Conservation (phyloP, 371 early-diverging fungal genomes). For the Syncephalastrum racemosum region DNA sequence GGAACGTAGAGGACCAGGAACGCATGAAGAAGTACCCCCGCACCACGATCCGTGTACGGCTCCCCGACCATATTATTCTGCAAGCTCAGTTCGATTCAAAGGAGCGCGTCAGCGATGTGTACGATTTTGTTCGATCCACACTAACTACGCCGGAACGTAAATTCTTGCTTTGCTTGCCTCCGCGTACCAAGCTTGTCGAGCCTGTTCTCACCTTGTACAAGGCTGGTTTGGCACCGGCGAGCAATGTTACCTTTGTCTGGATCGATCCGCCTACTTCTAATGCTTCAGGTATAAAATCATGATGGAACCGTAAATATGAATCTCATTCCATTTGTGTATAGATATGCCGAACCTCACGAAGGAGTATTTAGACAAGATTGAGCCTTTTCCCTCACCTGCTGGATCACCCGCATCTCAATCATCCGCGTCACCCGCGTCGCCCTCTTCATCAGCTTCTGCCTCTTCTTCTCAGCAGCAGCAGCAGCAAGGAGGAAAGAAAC, state of each 20-base stretch:
- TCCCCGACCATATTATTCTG: slow-evolving; percentile 42
- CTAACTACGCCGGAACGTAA: slow-evolving; percentile 43
- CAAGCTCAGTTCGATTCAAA: slow-evolving; percentile 45
- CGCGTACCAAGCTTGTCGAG: slow-evolving; percentile 42
- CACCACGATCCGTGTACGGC: slow-evolving; percentile 47
- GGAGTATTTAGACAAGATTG: slow-evolving; percentile 30
- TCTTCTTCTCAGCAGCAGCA: slow-evolving; percentile 10
- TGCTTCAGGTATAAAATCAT: slow-evolving; percentile 19
- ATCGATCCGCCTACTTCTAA: slow-evolving; percentile 28
- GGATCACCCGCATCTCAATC: slow-evolving; percentile 12
- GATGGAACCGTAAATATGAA: slow-evolving; percentile 8
- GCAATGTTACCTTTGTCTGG: slow-evolving; percentile 49
- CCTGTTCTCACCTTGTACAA: slow-evolving; percentile 38
- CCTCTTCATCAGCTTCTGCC: slow-evolving; percentile 10
- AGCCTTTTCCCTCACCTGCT: slow-evolving; percentile 24
- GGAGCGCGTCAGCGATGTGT: slow-evolving; percentile 46
- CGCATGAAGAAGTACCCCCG: slow-evolving; percentile 46
- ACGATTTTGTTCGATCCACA: slow-evolving; percentile 37
- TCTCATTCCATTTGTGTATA: not conserved
- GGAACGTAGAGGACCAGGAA: slow-evolving; percentile 43
- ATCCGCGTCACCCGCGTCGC: slow-evolving; percentile 1
- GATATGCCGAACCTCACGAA: slow-evolving; percentile 20
- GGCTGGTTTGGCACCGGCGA: slow-evolving; percentile 48
- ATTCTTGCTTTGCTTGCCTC: slow-evolving; percentile 48
- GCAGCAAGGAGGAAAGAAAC: slow-evolving; percentile 8